A percentile compares a stretch with the other conserved stretches of the same genome.
These are phyloP conservation scores for Candida germanica DNA, from an alignment of 805 yeast species.

Conservation along the genomic window DNA sequence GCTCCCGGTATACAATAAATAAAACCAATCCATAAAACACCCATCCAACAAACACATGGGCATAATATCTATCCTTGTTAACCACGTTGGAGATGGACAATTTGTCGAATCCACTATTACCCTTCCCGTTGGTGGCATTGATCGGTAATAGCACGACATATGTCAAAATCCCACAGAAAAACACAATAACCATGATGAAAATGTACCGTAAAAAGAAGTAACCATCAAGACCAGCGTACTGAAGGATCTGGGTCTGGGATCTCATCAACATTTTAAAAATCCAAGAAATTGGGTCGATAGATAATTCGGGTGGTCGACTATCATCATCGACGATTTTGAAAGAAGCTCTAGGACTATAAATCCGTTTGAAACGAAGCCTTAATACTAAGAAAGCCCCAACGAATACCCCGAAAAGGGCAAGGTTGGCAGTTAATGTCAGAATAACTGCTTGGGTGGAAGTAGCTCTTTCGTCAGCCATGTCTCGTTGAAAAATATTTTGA, in stretches of 20 bases:
- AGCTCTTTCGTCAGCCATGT: slow-evolving; percentile 10
- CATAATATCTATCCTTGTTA: slow-evolving; percentile 63
- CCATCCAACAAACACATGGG: slow-evolving; percentile 84
- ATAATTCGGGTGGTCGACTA: slow-evolving; percentile 70
- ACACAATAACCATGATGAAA: slow-evolving; percentile 49
- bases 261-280: slow-evolving; percentile 57
- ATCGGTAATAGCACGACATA: slow-evolving; percentile 79
- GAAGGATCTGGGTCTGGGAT: slow-evolving; percentile 71
- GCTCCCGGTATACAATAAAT: slow-evolving; percentile 78
- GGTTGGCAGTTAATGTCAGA: slow-evolving; percentile 67
- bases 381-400: slow-evolving; percentile 60
- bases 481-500: too few species aligned
- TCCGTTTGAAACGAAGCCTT: slow-evolving; percentile 63
- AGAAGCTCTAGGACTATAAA: slow-evolving; percentile 80
- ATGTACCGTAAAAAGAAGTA: slow-evolving; percentile 84
- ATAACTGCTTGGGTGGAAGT: slow-evolving; percentile 70
- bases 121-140: slow-evolving; percentile 57
- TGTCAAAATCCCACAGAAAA: slow-evolving; percentile 44
- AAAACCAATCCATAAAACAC: slow-evolving; percentile 66
- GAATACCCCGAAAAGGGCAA: slow-evolving; percentile 62
- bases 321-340: slow-evolving; percentile 56
- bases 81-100: slow-evolving; percentile 76
- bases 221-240: slow-evolving; percentile 92
- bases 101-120: slow-evolving; percentile 66
- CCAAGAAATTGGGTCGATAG: slow-evolving; percentile 72